phyloP scores from a whole-genome alignment of 225 moss, liverwort and hornwort species.

The Polytrichum commune region DNA sequence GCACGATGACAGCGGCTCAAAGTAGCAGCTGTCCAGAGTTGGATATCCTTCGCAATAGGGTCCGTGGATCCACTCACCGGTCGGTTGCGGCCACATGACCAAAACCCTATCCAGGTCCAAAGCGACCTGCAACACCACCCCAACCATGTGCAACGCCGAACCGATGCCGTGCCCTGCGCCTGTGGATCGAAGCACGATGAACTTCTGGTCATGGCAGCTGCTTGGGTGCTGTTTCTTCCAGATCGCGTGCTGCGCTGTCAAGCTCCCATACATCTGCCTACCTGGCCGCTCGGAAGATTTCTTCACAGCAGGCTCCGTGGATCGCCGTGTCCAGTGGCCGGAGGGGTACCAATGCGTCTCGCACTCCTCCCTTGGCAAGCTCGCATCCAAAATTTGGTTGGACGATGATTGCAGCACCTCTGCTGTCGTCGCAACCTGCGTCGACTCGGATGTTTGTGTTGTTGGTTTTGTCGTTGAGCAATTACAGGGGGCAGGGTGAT shows the following conservation, averaged over 20 bases:
- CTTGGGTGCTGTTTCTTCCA: conserved; percentile 36
- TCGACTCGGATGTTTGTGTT: too few species aligned
- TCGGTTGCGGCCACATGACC: conserved; percentile 21
- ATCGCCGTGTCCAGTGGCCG: conserved; percentile 1
- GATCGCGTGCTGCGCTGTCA: conserved; percentile 29
- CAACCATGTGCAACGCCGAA: conserved; percentile 25
- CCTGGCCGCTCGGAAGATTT: not conserved
- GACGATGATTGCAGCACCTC: too few species aligned
- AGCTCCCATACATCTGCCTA: conserved; percentile 24
- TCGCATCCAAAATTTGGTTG: too few species aligned
- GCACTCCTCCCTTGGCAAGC: not conserved
- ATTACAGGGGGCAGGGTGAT: too few species aligned
- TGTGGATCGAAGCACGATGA: conserved; percentile 20
- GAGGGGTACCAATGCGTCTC: not conserved
- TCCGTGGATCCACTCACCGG: conserved; percentile 24
- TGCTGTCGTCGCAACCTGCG: too few species aligned
- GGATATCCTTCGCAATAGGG: conserved; percentile 13
- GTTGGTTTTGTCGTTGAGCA: too few species aligned
- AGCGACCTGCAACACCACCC: conserved; percentile 27
- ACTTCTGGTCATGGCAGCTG: conserved; percentile 17
- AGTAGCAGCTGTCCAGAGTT: conserved; percentile 39
- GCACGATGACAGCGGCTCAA: conserved; percentile 35
- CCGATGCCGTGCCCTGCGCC: conserved; percentile 36
- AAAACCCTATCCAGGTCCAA: conserved; percentile 31
- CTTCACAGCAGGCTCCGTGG: not conserved